Evolutionary conservation across 2,329 filamentous ascomycete genomes (phyloP).

Genomic region (Elsinoe australis): DNA sequence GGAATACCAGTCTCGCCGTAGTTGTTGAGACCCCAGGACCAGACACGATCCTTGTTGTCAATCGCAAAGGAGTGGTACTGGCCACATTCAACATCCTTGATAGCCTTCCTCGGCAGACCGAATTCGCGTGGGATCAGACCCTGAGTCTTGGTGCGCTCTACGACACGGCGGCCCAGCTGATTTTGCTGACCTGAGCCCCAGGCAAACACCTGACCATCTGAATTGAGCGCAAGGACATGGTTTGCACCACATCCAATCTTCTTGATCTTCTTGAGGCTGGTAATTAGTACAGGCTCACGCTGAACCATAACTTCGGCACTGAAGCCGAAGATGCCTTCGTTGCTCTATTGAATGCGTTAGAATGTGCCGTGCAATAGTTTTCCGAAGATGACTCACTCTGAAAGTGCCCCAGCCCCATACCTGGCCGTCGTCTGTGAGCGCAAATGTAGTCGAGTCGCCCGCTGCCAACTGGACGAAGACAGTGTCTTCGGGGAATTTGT

Average conservation of each 20-base stretch:
- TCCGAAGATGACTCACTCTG: conserved; percentile 44
- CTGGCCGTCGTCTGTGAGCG: conserved; percentile 63
- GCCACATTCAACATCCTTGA: conserved; percentile 59
- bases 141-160: conserved; percentile 51
- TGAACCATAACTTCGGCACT: conserved; percentile 48
- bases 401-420: conserved; percentile 85
- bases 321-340: conserved; percentile 60
- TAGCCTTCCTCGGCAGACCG: conserved; percentile 49
- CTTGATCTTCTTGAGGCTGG: conserved; percentile 58
- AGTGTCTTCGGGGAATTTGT: conserved; percentile 51
- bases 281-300: conserved; percentile 47
- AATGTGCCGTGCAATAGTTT: not conserved
- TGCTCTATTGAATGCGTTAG: conserved; percentile 40
- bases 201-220: conserved; percentile 56
- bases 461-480: conserved; percentile 61
- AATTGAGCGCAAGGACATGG: conserved; percentile 61
- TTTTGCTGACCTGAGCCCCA: conserved; percentile 70
- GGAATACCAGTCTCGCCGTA: conserved; percentile 70
- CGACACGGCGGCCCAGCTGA: conserved; percentile 57
- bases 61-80: conserved; percentile 77
- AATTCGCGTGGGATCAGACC: conserved; percentile 51
- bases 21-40: conserved; percentile 80
- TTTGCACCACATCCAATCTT: conserved; percentile 60
- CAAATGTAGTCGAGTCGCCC: conserved; percentile 68
- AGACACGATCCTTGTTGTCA: conserved; percentile 60